Evolutionary conservation across 768 basidiomycete species (phyloP).

Genomic region (Tephrocybe sp.): DNA sequence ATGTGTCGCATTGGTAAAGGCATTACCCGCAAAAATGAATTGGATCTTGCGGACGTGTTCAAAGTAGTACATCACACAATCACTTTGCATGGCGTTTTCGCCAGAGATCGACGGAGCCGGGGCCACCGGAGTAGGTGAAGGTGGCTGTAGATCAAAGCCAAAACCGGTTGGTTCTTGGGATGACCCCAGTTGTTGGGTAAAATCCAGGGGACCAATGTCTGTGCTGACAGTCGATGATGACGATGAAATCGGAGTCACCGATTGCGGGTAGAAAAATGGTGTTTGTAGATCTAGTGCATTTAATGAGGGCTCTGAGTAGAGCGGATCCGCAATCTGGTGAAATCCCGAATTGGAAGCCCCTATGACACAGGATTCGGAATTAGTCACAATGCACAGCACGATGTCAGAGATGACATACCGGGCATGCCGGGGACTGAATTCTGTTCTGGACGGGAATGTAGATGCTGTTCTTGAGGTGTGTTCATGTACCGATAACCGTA

Average conservation of each 20-base stretch:
- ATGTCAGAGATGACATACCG: constrained; percentile 33
- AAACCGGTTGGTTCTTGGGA: constrained; percentile 32
- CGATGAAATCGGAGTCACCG: constrained; percentile 24
- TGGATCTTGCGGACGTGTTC: constrained; percentile 67
- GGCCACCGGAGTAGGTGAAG: constrained; percentile 19
- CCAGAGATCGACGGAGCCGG: constrained; percentile 26
- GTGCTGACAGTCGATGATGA: constrained; percentile 27
- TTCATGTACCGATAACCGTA: constrained; percentile 23
- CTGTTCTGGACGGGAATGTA: constrained; percentile 22
- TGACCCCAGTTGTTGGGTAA: constrained; percentile 32
- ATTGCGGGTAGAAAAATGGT: constrained; percentile 28
- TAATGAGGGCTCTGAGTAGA: constrained; percentile 32
- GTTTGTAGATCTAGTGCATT: constrained; percentile 28
- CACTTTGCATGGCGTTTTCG: constrained; percentile 47
- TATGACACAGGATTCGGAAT: constrained; percentile 19
- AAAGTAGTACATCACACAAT: constrained; percentile 75
- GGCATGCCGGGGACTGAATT: constrained; percentile 41
- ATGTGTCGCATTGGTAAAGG: constrained; percentile 64
- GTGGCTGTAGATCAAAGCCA: constrained; percentile 29
- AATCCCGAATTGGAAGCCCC: constrained; percentile 38
- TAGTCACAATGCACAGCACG: constrained; percentile 18
- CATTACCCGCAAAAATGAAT: constrained; percentile 62
- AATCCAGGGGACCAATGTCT: constrained; percentile 27
- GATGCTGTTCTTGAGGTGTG: constrained; percentile 22
- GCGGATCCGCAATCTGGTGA: constrained; percentile 33